Conservation (phyloP, 2,329 filamentous ascomycete genomes). For the Exophiala sp. region DNA sequence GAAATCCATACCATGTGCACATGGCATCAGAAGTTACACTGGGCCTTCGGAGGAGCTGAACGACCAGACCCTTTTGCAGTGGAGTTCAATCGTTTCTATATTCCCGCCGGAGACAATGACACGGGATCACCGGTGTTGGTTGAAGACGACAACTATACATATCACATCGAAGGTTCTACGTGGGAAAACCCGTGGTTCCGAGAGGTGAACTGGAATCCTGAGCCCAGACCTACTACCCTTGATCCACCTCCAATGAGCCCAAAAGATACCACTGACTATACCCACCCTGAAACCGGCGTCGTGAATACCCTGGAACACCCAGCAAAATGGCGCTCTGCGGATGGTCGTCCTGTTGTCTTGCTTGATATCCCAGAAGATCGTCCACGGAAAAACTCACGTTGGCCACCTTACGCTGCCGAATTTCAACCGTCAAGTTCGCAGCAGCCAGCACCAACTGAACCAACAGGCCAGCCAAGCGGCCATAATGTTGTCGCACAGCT, state of each 20-base stretch:
- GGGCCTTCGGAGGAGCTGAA: background rate
- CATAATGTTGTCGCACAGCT: too few species aligned
- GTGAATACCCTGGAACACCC: slow-evolving; percentile 5
- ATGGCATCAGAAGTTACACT: background rate
- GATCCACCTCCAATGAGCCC: slow-evolving; percentile 6
- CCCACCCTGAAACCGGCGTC: slow-evolving; percentile 1
- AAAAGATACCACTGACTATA: background rate
- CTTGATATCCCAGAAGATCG: slow-evolving; percentile 4
- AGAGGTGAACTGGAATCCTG: slow-evolving; percentile 14
- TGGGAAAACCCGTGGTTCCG: slow-evolving; percentile 13
- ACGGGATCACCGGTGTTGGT: too few species aligned
- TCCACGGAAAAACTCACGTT: background rate
- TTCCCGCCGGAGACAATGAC: background rate
- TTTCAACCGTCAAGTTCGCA: too few species aligned
- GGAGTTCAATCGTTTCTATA: background rate
- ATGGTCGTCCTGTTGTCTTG: slow-evolving; percentile 5
- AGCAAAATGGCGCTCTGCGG: slow-evolving; percentile 8
- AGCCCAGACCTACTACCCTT: background rate
- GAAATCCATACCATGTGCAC: background rate
- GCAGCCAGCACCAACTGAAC: too few species aligned
- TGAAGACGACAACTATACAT: slow-evolving; percentile 2
- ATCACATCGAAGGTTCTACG: background rate
- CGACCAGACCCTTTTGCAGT: background rate
- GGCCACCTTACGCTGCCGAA: background rate
- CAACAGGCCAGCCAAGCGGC: too few species aligned